Conservation (phyloP, 2,329 filamentous ascomycete genomes). For the Endoconidiophora polonica region DNA sequence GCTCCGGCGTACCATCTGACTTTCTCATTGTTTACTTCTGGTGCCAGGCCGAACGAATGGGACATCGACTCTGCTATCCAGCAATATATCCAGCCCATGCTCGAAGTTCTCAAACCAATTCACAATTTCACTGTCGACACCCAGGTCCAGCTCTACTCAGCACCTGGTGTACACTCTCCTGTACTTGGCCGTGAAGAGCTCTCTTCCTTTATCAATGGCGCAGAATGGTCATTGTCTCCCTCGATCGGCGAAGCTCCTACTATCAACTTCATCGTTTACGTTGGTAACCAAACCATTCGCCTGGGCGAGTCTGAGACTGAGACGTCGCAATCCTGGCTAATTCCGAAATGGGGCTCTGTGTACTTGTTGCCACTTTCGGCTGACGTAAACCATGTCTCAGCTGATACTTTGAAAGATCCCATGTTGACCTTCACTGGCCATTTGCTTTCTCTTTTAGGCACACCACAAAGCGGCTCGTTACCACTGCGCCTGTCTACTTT, state of each 20-base stretch:
- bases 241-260: conserved; percentile 88
- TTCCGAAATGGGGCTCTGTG: conserved; percentile 83
- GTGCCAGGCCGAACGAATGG: conserved; percentile 68
- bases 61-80: conserved; percentile 70
- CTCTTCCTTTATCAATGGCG: conserved; percentile 89
- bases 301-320: conserved; percentile 21
- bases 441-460: conserved; percentile 71
- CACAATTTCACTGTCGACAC: conserved; percentile 95
- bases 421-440: conserved; percentile 86
- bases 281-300: conserved; percentile 59
- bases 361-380: conserved; percentile 36
- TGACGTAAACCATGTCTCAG: conserved; percentile 36
- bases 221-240: conserved; percentile 90
- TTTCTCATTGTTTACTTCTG: conserved; percentile 82
- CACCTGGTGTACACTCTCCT: conserved; percentile 42
- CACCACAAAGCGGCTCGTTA: conserved; percentile 67
- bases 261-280: conserved; percentile 87
- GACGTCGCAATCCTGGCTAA: conserved; percentile 59
- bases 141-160: conserved; percentile 89
- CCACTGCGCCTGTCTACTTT: conserved; percentile 74
- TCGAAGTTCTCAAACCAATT: conserved; percentile 63
- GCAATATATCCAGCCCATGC: conserved; percentile 65
- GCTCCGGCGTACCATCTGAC: conserved; percentile 88
- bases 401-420: conserved; percentile 54
- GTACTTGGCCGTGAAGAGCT: conserved; percentile 71